Evolutionary conservation across 352 stramenopile species (phyloP).

Genomic region (Aphanomyces invadans): DNA sequence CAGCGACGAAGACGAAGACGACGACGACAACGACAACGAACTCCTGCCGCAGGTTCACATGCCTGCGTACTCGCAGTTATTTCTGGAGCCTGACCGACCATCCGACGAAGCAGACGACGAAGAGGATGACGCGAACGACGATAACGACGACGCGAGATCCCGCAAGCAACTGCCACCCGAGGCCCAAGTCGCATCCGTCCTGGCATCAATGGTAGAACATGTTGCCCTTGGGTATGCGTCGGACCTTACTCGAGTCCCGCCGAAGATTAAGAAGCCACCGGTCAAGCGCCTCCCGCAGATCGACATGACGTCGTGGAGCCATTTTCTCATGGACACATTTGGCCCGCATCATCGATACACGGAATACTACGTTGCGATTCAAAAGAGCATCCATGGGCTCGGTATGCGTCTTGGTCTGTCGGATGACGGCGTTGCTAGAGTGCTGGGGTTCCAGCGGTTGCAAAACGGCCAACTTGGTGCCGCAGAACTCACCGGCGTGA

Average conservation of each 20-base stretch:
- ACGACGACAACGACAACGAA: conserved; percentile 62
- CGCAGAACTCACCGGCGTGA: conserved; percentile 64
- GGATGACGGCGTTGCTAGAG: conserved; percentile 44
- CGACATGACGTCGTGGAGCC: conserved; percentile 40
- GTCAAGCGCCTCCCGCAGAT: conserved; percentile 49
- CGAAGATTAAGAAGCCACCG: conserved; percentile 26
- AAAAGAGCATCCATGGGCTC: conserved; percentile 57
- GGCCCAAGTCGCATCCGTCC: conserved; percentile 59
- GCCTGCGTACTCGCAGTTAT: conserved; percentile 24
- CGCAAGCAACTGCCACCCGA: conserved; percentile 50
- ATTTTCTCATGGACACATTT: conserved; percentile 29
- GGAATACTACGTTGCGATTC: conserved; percentile 66
- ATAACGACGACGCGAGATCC: conserved; percentile 34
- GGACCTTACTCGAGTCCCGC: conserved; percentile 35
- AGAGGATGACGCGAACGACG: conserved; percentile 50
- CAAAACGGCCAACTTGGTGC: conserved; percentile 64
- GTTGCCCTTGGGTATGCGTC: conserved; percentile 69
- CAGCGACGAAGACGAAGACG: conserved; percentile 48
- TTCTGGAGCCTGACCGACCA: not conserved
- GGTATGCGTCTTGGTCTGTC: conserved; percentile 74
- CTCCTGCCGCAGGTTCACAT: conserved; percentile 39
- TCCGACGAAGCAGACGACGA: conserved; percentile 49
- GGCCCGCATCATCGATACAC: conserved; percentile 35
- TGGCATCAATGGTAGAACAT: conserved; percentile 75
- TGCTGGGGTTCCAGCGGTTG: conserved; percentile 77